Evolutionary conservation across 371 early-diverging fungal species (phyloP).

Genomic region (Rhizopus stolonifer): DNA sequence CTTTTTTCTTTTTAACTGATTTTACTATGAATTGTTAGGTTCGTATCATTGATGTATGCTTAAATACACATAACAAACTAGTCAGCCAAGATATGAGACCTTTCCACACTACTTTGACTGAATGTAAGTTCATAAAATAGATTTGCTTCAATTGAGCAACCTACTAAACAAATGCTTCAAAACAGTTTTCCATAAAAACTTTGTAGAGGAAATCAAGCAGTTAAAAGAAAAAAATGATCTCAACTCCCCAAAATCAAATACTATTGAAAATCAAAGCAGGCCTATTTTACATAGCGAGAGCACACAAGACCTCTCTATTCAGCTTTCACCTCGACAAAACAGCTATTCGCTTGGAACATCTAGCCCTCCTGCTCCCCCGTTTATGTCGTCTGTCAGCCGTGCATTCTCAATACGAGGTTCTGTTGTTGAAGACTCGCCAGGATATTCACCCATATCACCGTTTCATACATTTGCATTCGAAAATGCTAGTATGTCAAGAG

Average conservation of each 20-base stretch:
- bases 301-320: neutral
- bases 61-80: conserved; percentile 65
- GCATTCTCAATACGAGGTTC: conserved; percentile 36
- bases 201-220: conserved; percentile 61
- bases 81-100: conserved; percentile 75
- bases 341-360: neutral
- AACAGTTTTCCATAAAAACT: conserved; percentile 69
- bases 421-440: conserved; percentile 14
- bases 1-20: neutral
- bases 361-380: conserved; percentile 12
- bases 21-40: conserved; percentile 39
- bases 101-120: conserved; percentile 68
- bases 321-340: conserved; percentile 2
- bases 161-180: neutral
- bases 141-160: neutral
- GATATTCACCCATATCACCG: neutral
- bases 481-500: conserved; percentile 34
- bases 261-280: neutral
- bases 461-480: conserved; percentile 22
- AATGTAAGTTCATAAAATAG: conserved; percentile 48
- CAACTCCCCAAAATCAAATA: conserved; percentile 4
- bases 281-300: conserved; percentile 4
- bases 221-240: conserved; percentile 26
- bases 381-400: conserved; percentile 33
- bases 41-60: conserved; percentile 59